Conservation (phyloP, 1,284 basidiomycete species). For the Moesziomyces aphidis region DNA sequence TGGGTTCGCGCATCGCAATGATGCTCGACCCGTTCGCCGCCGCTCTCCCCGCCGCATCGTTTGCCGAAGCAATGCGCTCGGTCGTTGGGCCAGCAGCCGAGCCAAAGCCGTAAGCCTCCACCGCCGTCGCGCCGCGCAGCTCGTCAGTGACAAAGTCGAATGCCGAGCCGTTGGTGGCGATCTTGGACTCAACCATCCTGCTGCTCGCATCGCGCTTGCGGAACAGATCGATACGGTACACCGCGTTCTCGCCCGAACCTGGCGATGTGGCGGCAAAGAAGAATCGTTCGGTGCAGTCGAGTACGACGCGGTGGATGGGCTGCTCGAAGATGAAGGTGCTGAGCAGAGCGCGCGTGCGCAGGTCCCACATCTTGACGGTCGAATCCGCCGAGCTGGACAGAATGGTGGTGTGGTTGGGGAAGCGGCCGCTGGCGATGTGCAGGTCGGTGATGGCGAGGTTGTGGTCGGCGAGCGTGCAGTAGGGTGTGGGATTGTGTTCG, state of each 20-base stretch:
- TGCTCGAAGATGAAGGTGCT: conserved; percentile 84
- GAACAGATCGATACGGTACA: conserved; percentile 83
- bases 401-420: conserved; percentile 78
- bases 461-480: conserved; percentile 87
- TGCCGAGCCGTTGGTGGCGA: conserved; percentile 14
- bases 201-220: conserved; percentile 66
- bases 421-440: conserved; percentile 79
- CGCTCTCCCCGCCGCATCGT: conserved; percentile 11
- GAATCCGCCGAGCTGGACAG: conserved; percentile 87
- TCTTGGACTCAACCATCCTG: conserved; percentile 29
- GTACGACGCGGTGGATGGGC: conserved; percentile 76
- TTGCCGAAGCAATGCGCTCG: conserved; percentile 19
- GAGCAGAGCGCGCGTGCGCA: conserved; percentile 79
- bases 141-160: conserved; percentile 40
- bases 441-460: conserved; percentile 89
- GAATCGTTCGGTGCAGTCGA: conserved; percentile 85
- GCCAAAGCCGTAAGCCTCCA: conserved; percentile 34
- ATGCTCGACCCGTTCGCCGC: conserved; percentile 29
- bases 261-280: conserved; percentile 78
- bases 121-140: conserved; percentile 20
- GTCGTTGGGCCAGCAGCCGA: conserved; percentile 19
- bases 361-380: conserved; percentile 93
- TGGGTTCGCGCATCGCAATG: conserved; percentile 52
- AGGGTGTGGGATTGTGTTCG: conserved; percentile 74
- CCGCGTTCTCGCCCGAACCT: conserved; percentile 73